These are phyloP conservation scores for Coelastrella sp. DNA, from an alignment of 139 green algal species.

Conservation along the genomic window DNA sequence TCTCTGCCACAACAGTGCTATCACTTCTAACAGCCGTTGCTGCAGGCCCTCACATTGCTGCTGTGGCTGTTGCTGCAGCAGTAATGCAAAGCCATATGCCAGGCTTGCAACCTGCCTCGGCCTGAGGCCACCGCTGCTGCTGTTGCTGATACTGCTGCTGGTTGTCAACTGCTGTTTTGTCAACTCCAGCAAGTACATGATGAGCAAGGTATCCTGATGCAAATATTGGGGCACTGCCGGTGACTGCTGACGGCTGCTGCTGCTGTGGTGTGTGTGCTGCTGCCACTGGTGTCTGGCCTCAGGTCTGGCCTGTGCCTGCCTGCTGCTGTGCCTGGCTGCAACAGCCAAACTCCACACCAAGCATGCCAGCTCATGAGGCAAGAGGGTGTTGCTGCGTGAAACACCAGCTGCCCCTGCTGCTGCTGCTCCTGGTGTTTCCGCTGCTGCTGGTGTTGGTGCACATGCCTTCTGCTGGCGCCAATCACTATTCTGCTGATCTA, in stretches of 20 bases:
- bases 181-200: too few species aligned
- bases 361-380: constrained; percentile 12
- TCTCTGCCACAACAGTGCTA: background rate
- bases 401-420: background rate
- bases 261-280: background rate
- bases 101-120: constrained; percentile 25
- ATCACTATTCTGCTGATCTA: background rate
- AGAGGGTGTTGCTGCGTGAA: background rate
- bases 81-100: background rate
- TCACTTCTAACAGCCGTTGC: background rate
- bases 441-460: constrained; percentile 19
- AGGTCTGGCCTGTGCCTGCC: background rate
- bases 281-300: background rate
- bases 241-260: background rate
- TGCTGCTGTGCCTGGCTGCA: background rate
- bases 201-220: too few species aligned
- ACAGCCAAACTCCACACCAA: constrained; percentile 30
- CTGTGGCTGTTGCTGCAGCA: background rate
- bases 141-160: constrained; percentile 19
- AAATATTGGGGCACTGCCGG: background rate
- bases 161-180: background rate
- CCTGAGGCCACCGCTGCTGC: background rate
- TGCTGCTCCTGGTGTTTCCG: background rate
- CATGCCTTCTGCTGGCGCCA: background rate
- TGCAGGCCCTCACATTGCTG: background rate